Percentiles rank a stretch among this genome's conserved stretches.
phyloP scores from a whole-genome alignment of 495 filamentous ascomycete genomes.

The Thermochaetoides thermophila region DNA sequence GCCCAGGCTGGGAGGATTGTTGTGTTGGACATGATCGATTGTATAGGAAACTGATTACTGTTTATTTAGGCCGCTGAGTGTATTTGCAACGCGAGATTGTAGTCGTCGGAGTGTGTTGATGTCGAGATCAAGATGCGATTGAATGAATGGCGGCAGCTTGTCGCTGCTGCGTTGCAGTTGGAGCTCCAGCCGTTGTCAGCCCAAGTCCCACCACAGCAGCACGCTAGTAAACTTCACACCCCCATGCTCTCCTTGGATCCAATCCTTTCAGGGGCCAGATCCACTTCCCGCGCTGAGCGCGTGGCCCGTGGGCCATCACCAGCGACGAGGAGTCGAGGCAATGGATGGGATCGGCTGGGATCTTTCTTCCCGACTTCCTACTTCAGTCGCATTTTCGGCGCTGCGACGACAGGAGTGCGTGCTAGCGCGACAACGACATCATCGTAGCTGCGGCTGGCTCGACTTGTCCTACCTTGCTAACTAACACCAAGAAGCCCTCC shows the following conservation, averaged over 20 bases:
- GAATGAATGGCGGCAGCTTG: background rate
- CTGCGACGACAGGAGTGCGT: too few relatives aligned
- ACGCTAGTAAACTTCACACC: slow-evolving; percentile 1
- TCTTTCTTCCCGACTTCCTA: too few relatives aligned
- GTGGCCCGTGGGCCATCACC: background rate
- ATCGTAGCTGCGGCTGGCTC: too few relatives aligned
- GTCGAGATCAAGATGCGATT: background rate
- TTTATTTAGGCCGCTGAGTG: too few relatives aligned
- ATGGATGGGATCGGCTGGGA: too few relatives aligned
- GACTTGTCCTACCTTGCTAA: too few relatives aligned
- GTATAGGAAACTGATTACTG: too few relatives aligned
- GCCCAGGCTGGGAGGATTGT: slow-evolving; percentile 60
- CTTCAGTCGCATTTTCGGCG: too few relatives aligned
- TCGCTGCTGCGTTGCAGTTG: slow-evolving; percentile 9
- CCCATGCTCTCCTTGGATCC: too few relatives aligned
- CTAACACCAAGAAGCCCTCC: too few relatives aligned
- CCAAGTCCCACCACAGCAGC: background rate
- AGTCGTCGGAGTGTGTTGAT: background rate
- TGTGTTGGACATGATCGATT: slow-evolving; percentile 1
- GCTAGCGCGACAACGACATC: too few relatives aligned
- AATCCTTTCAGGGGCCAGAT: slow-evolving; percentile 5
- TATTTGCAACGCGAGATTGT: background rate
- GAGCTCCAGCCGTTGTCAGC: background rate
- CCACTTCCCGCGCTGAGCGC: background rate
- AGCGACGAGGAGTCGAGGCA: too few relatives aligned